Base-by-base conservation (phyloP, 208 protist species). In the Acanthamoeba triangularis region DNA sequence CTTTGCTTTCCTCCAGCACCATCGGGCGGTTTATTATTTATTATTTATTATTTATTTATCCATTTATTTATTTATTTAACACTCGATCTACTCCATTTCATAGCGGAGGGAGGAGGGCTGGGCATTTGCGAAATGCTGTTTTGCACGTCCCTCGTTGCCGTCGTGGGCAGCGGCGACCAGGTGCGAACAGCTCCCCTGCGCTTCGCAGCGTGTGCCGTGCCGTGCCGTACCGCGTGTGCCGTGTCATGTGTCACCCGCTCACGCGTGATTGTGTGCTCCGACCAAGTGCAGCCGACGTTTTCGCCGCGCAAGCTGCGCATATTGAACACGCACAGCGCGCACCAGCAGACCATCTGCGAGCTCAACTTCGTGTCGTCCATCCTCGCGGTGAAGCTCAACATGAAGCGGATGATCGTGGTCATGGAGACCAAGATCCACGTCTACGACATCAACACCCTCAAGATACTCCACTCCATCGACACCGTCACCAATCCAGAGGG, bases 401-500 rank as follows among this genome's bases (percentile, higher is more conserved):
- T n/a, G n/a, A n/a, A n/a, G n/a, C n/a, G 91, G 91, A 56, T 95
- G 49, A 78, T 95, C 20, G 94, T 95, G n/a, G 95, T 96, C 14
- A 76, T 96, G 95, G 95, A 96, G 90, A 96, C 80, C 67, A 96
- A 96, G 95, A 94, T 96, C 69, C 95, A 96, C 95, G 78, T 96
- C 35, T 96, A 95, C 95, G 82, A 90, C 82, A 90, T 90, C 25
- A 87, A 47, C 49, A 95, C 30, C 28, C 47, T 82, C 88, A 78
- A 88, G 56, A 88, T 88, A 3, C 90, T 96, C n/a, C 87, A 96
- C 69, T 85, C 88, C 35, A 84, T 96, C 13, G 95, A 96, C 95
- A 95, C 94, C 18, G 94, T 74, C 30, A 61, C 94, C 94, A 95
- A 95, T 44, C 93, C 93, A 28, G 54, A 65, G 67, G 54, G 88